phyloP scores from a whole-genome alignment of 176 grass and related monocot genomes.

The Oryza meyeriana region DNA sequence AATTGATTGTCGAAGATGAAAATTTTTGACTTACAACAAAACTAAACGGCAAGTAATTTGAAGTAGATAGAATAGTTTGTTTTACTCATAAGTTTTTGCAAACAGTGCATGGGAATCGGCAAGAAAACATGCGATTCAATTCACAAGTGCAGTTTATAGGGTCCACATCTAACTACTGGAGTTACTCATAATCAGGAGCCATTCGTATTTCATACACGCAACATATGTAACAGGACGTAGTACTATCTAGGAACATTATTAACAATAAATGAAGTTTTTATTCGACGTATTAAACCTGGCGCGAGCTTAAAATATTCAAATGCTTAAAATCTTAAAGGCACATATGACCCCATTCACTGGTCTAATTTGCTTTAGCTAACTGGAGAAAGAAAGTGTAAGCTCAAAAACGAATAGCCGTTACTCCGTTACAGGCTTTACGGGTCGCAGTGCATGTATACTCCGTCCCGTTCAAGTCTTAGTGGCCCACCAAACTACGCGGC shows the following conservation, averaged over 20 bases:
- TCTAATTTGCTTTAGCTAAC: not conserved
- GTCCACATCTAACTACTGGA: not conserved
- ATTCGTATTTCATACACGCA: not conserved
- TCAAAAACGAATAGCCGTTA: not conserved
- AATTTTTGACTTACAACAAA: too few relatives aligned
- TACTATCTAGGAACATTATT: not conserved
- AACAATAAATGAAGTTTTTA: not conserved
- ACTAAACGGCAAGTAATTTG: too few relatives aligned
- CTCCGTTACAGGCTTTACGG: not conserved
- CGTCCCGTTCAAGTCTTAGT: too few relatives aligned
- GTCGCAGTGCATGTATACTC: too few relatives aligned
- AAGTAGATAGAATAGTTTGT: too few relatives aligned
- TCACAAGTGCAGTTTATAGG: not conserved
- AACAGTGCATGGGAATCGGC: not conserved
- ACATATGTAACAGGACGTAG: not conserved
- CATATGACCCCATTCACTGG: too few relatives aligned
- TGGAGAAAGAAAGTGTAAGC: not conserved
- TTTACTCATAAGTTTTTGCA: not conserved
- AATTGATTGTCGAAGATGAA: too few relatives aligned
- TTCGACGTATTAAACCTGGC: not conserved
- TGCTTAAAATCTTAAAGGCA: not conserved
- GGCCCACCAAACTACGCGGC: too few relatives aligned
- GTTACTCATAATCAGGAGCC: not conserved
- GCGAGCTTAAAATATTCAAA: not conserved
- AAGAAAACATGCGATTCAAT: not conserved